Base-by-base conservation (phyloP, 2,329 filamentous ascomycete genomes). In the Trichoderma afroharzianum region DNA sequence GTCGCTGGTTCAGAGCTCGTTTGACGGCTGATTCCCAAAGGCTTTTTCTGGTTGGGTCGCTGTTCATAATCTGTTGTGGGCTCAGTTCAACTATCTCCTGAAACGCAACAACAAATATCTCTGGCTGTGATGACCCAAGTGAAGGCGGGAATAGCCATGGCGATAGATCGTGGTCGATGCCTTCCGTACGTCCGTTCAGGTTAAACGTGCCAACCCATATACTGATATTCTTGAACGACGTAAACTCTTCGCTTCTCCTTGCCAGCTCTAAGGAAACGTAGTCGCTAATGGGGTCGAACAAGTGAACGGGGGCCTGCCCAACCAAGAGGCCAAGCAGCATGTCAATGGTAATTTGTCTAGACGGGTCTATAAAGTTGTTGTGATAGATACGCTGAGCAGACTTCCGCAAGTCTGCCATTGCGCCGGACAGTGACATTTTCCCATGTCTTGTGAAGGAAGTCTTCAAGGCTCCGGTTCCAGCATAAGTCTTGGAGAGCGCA, bases 41-140 rank as follows among this genome's bases (percentile, higher is more conserved):
- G 74, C 94, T 91, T 75, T 95, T 93, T 68, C 93, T 88, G 3
- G 91, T 90, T 1, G 96, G 96, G 79, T 99, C 95, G 72, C 95
- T 98, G 75, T 97, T 97, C 94, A 99, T 98, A 78, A 99, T 98
- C 78, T 99, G 96, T 80, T 98, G 95, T 18, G 97, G 96, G 76
- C 94, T 98, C 61, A 99, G 85, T 78, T 97, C 93, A n/a, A 99
- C 96, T 74, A 99, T 98, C 81, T 99, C 96, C 79, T 99, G 96
- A 77, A 99, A 98, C 0, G 94, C 96, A 18, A 98, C 91, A 8
- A 92, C 94, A 66, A 97, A 90, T 47, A 99, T 93, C 72, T 95
- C 93, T 6, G 96, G 95, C 73, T 93, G 90, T 61, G 88, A 85
- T 4, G 89, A 80, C 6, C 88, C 86, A 11, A 86, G 66, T 1